phyloP scores from a whole-genome alignment of 768 basidiomycete genomes.

The Kwoniella dendrophila region DNA sequence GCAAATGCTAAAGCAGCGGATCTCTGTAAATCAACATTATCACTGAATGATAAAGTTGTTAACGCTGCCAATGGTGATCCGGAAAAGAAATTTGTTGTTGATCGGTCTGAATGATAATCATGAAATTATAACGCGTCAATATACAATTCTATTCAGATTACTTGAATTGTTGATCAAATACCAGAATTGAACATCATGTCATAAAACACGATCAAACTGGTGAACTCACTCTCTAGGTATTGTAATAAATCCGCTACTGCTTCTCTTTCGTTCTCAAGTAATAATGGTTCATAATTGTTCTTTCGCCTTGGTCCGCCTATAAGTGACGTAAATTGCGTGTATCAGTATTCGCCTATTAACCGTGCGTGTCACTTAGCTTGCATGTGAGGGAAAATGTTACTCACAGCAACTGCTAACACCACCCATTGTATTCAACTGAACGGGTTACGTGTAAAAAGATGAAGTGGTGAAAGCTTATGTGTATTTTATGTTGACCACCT shows the following conservation, averaged over 20 bases:
- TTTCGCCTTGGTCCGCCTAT: conserved; percentile 51
- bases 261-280: conserved; percentile 73
- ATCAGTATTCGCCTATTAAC: not conserved
- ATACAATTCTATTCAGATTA: not conserved
- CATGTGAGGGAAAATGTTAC: not conserved
- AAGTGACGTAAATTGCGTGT: conserved; percentile 7
- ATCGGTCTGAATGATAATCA: conserved; percentile 69
- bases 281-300: conserved; percentile 56
- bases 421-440: conserved; percentile 27
- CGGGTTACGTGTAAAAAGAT: not conserved
- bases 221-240: conserved; percentile 86
- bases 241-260: conserved; percentile 96
- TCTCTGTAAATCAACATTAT: conserved; percentile 97
- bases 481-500: not conserved
- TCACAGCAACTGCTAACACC: conserved; percentile 43
- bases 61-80: conserved; percentile 89
- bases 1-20: conserved; percentile 98
- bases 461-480: not conserved
- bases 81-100: conserved; percentile 96
- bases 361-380: not conserved
- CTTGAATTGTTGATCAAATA: no score
- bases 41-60: conserved; percentile 95
- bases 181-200: not conserved
- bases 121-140: conserved; percentile 7
- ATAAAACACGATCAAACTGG: not conserved